phyloP scores from a whole-genome alignment of 345 rosid species.

The Populus davidiana region DNA sequence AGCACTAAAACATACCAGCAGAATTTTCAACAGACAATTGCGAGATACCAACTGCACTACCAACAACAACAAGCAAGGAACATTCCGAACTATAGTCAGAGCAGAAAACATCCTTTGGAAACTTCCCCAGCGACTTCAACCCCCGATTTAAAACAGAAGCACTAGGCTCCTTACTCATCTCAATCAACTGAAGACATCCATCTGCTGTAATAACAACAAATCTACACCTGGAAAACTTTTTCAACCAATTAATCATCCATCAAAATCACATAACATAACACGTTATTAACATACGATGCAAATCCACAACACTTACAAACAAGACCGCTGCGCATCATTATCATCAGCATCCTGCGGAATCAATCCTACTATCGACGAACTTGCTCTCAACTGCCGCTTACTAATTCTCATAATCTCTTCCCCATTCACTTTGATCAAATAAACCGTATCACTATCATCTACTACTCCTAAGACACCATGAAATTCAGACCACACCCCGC shows the following conservation, averaged over 20 bases:
- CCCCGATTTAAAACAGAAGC: conserved; percentile 48
- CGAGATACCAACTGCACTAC: conserved; percentile 44
- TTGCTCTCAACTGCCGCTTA: conserved; percentile 53
- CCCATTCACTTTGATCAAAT: conserved; percentile 79
- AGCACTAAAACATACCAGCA: conserved; percentile 57
- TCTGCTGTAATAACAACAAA: conserved; percentile 62
- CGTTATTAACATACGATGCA: background rate
- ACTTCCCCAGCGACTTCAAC: conserved; percentile 44
- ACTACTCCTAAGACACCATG: conserved; percentile 76
- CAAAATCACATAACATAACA: background rate
- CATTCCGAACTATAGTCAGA: conserved; percentile 59
- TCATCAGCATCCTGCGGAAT: conserved; percentile 52
- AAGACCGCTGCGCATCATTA: conserved; percentile 43
- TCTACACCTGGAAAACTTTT: conserved; percentile 56
- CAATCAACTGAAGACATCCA: conserved; percentile 66
- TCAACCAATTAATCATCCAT: conserved; percentile 17
- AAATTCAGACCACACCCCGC: conserved; percentile 83
- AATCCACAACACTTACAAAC: conserved; percentile 49
- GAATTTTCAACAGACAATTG: conserved; percentile 37
- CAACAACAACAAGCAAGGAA: conserved; percentile 60
- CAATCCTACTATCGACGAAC: conserved; percentile 63
- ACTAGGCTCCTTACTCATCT: conserved; percentile 65
- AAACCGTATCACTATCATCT: conserved; percentile 60
- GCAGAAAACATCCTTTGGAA: conserved; percentile 69
- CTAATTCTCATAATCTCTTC: conserved; percentile 67